These are phyloP conservation scores for Penicillium angulare DNA, from an alignment of 495 filamentous ascomycete genomes.

Conservation along the genomic window DNA sequence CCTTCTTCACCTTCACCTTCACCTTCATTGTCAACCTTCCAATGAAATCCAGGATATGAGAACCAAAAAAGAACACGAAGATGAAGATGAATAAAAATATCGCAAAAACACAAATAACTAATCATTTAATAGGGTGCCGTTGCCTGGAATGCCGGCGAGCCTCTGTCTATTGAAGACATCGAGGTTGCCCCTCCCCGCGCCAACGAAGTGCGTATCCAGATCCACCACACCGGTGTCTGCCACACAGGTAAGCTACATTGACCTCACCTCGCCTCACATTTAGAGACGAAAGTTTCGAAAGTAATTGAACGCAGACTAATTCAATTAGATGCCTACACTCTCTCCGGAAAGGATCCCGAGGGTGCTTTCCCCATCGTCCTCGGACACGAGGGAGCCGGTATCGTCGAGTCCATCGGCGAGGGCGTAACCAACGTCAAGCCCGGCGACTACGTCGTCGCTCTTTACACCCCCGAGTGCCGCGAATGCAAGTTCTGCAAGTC, in stretches of 20 bases:
- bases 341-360: slow-evolving; percentile 97
- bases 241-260: slow-evolving; percentile 75
- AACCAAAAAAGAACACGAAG: background rate
- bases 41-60: background rate
- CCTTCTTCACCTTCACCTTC: background rate
- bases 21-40: background rate
- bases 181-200: slow-evolving; percentile 91
- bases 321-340: slow-evolving; percentile 84
- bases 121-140: slow-evolving; percentile 75
- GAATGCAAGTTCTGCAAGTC: slow-evolving; percentile 99
- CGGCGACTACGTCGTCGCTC: slow-evolving; percentile 78
- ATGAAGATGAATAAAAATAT: too few relatives aligned
- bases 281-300: background rate
- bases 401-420: slow-evolving; percentile 95
- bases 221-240: slow-evolving; percentile 96
- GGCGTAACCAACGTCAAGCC: slow-evolving; percentile 92
- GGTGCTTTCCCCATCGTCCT: slow-evolving; percentile 96
- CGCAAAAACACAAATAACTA: too few relatives aligned
- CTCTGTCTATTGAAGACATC: slow-evolving; percentile 83
- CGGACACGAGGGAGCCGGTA: slow-evolving; percentile 94
- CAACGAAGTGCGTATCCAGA: slow-evolving; percentile 93
- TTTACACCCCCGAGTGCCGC: slow-evolving; percentile 95
- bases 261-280: background rate
- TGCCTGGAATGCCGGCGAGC: slow-evolving; percentile 92
- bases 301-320: slow-evolving; percentile 1